Evolutionary conservation across 1,284 basidiomycete species (phyloP), one percentile per base, ranked within the genome.

Genomic region (Fomitopsis betulina): DNA sequence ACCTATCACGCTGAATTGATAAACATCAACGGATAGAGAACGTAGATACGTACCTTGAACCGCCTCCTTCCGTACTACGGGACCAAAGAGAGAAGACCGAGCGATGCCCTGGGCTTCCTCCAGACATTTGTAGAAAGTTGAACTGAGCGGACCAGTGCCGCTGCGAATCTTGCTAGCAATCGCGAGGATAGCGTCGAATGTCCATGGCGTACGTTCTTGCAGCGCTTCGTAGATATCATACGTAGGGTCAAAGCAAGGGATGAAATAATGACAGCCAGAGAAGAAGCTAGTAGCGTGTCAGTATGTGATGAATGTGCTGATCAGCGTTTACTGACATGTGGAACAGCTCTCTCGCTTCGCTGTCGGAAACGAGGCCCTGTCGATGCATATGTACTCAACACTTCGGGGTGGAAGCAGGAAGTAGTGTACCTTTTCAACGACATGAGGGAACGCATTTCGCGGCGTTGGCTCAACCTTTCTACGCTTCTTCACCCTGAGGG

Each of bases 21-120:
- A 17, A 30, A 27, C 43, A 40, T 47, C 37, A 10, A 17, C 17
- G 2, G 10, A 38, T 1, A 67, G 73, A 62, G 60, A 19, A 21
- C 6, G 13, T 13, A 30, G 47, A 39, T 32, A 21, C 54, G n/a
- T 15, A 84, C 89, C 90, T 84, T 95, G 93, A 27, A 96, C 94
- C 37, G 94, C 94, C 75, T 96, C 94, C 73, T 96, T 96, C 67
- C 92, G 81, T 19, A 94, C 93, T 33, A 96, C 86, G 50, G 94
- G 94, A 13, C 93, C 93, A 68, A 96, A 96, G 53, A 97, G 79
- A 12, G 93, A 94, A 17, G 91, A 94, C 45, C 94, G 84, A 39
- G 94, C 95, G 63, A 96, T 96, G 47, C 93, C 93, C 72, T 96
- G 94, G 6, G 94, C 94, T 73, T 96, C 94, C 69, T 96, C 93